Conservation (phyloP, 2,329 filamentous ascomycete genomes). For the Dothistroma pini region DNA sequence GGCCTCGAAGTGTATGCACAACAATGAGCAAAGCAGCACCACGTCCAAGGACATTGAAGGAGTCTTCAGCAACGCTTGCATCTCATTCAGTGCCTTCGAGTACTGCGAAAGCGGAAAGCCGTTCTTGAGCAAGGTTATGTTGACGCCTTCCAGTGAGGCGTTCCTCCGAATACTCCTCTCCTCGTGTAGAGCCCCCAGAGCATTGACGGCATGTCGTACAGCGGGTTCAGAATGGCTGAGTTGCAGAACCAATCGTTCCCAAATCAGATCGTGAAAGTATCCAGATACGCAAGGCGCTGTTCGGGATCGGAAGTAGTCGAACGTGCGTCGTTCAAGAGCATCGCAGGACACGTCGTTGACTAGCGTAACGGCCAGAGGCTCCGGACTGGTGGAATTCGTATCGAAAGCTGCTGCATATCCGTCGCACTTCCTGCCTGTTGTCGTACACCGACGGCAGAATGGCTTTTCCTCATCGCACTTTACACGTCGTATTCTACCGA, state of each 20-base stretch:
- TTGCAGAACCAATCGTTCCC: conserved; percentile 32
- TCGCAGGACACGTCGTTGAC: conserved; percentile 23
- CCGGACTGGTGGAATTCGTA: conserved; percentile 7
- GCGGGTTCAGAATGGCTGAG: conserved; percentile 31
- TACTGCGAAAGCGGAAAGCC: conserved; percentile 32
- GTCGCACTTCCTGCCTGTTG: conserved; percentile 56
- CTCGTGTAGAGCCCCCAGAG: conserved; percentile 33
- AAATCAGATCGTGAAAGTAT: conserved; percentile 32
- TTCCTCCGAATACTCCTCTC: conserved; percentile 23
- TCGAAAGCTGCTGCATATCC: conserved; percentile 42
- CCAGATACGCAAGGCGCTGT: conserved; percentile 30
- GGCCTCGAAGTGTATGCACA: conserved; percentile 36
- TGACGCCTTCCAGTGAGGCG: conserved; percentile 16
- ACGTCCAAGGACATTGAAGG: conserved; percentile 25
- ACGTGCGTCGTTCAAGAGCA: conserved; percentile 29
- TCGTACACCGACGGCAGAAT: conserved; percentile 51
- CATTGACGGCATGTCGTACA: conserved; percentile 33
- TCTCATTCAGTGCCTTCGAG: conserved; percentile 30
- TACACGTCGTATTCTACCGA: conserved; percentile 51
- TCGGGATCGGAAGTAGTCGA: conserved; percentile 30
- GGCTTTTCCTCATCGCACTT: conserved; percentile 58
- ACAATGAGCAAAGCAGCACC: conserved; percentile 31
- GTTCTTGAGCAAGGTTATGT: conserved; percentile 23
- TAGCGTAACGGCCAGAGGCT: conserved; percentile 20
- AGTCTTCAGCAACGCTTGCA: conserved; percentile 28